Evolutionary conservation across 2,329 filamentous ascomycete genomes (phyloP).

Genomic region (Moelleriella libera): DNA sequence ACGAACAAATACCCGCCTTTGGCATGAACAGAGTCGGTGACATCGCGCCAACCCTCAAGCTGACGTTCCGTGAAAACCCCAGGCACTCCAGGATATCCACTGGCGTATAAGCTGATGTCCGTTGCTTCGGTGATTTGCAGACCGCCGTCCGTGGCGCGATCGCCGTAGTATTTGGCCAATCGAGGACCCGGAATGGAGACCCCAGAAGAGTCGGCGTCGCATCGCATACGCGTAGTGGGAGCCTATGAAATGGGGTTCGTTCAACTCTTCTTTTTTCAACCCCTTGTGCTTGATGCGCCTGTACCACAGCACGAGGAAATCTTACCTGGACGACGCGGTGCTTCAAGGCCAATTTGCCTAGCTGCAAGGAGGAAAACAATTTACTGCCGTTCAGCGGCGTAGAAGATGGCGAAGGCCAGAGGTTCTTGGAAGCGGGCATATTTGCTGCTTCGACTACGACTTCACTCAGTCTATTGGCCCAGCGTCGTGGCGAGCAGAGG

Average conservation of each 20-base stretch:
- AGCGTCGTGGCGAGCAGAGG: too few relatives aligned
- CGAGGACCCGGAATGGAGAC: background rate
- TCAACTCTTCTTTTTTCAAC: too few relatives aligned
- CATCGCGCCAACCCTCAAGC: background rate
- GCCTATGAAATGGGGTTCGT: background rate
- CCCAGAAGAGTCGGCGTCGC: background rate
- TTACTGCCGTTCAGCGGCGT: constrained; percentile 12
- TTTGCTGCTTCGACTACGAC: background rate
- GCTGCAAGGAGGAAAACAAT: constrained; percentile 18
- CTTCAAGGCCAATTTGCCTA: constrained; percentile 17
- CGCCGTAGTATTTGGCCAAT: background rate
- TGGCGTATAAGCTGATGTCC: background rate
- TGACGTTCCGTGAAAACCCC: background rate
- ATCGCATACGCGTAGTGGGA: background rate
- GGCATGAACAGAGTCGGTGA: background rate
- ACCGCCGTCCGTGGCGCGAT: background rate
- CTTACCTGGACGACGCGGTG: constrained; percentile 22
- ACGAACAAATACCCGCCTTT: background rate
- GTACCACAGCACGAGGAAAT: background rate
- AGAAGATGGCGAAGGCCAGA: background rate
- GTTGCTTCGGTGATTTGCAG: background rate
- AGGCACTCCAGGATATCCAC: background rate
- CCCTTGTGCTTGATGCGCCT: too few relatives aligned
- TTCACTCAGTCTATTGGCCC: background rate
- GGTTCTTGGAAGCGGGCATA: background rate